phyloP scores from a whole-genome alignment of 352 stramenopile species.

The Phytopythium montanum region DNA sequence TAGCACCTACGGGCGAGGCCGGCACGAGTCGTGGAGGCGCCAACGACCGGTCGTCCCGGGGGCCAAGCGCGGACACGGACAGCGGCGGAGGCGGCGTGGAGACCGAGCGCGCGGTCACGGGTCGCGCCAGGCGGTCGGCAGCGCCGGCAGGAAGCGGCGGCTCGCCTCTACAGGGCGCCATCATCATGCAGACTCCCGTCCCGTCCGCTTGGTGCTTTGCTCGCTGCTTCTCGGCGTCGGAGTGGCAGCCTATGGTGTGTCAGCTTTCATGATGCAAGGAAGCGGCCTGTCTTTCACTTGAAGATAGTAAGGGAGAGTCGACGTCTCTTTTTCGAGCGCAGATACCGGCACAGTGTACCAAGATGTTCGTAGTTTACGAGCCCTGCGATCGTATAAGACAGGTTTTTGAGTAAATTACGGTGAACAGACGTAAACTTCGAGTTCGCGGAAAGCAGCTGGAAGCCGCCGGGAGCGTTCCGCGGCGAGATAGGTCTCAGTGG shows the following conservation, averaged over 20 bases:
- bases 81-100: not conserved
- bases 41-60: not conserved
- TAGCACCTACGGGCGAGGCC: conserved; percentile 10
- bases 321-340: not conserved
- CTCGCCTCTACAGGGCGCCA: not conserved
- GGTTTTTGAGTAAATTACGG: not conserved
- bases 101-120: not conserved
- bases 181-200: not conserved
- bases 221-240: not conserved
- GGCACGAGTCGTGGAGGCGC: conserved; percentile 4
- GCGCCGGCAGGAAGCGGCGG: not conserved
- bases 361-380: not conserved
- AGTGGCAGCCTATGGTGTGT: not conserved
- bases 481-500: not conserved
- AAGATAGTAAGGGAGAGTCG: not conserved
- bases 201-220: not conserved
- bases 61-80: not conserved
- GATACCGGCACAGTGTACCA: no score
- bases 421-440: no score
- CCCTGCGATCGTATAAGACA: not conserved
- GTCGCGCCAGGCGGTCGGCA: not conserved
- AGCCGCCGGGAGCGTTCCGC: not conserved
- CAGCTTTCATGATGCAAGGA: no score
- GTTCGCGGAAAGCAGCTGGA: conserved; percentile 7
- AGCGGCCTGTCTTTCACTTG: not conserved